Conservation (phyloP, 495 filamentous ascomycete species). For the Pyronema omphalodes region DNA sequence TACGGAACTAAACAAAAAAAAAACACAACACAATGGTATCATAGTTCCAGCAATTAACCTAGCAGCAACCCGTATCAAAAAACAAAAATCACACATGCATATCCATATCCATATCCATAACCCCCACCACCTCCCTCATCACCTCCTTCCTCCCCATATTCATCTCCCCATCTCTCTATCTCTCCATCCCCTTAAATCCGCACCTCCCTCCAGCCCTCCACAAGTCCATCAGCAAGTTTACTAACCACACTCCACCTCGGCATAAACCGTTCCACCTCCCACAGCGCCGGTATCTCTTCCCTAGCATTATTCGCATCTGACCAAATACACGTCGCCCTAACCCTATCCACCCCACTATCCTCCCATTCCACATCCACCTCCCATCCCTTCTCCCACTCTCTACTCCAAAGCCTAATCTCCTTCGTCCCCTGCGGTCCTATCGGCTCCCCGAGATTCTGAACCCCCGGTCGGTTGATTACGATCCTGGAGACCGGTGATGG, state of each 20-base stretch:
- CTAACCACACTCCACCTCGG: conserved; percentile 62
- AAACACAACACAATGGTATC: no score
- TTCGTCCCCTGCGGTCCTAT: conserved; percentile 29
- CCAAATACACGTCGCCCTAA: conserved; percentile 68
- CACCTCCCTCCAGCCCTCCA: conserved; percentile 1
- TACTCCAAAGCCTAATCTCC: conserved; percentile 51
- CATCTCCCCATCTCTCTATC: no score
- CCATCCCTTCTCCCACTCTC: conserved; percentile 58
- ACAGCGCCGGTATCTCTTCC: conserved; percentile 64
- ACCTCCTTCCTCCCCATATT: no score
- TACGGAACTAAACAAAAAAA: no score
- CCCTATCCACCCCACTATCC: conserved; percentile 16
- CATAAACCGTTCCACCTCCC: conserved; percentile 56
- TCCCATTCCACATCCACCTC: conserved; percentile 45
- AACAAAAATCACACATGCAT: no score
- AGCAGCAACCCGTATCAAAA: no score
- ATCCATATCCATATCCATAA: no score
- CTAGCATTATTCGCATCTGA: conserved; percentile 51
- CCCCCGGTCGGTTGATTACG: conserved; percentile 16
- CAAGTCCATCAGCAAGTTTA: conserved; percentile 40
- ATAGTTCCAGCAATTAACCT: no score
- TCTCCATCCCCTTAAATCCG: neutral
- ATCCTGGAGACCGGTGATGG: conserved; percentile 37
- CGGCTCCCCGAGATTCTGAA: neutral
- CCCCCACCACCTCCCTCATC: no score